Percentiles rank a stretch among this genome's conserved stretches.
These are phyloP conservation scores for Microstegium vimineum DNA, from an alignment of 176 grass and related monocot genomes.

Conservation along the genomic window DNA sequence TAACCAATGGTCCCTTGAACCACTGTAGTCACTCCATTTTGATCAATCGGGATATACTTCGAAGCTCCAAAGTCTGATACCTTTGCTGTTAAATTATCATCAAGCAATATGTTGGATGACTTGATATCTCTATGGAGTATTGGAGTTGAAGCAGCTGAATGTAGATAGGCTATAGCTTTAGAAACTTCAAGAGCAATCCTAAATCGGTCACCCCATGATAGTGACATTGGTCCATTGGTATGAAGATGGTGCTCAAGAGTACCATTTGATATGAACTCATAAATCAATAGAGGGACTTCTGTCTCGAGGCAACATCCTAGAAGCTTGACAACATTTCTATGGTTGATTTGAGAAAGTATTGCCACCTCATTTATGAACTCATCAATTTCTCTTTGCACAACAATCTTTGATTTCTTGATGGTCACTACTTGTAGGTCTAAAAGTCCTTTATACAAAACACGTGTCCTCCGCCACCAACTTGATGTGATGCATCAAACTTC, in stretches of 20 bases:
- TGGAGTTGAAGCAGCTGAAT: slow-evolving; percentile 32
- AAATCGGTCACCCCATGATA: slow-evolving; percentile 41
- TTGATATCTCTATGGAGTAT: slow-evolving; percentile 58
- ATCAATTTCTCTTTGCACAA: too few species aligned
- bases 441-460: too few species aligned
- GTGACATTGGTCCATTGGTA: background rate
- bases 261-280: slow-evolving; percentile 64
- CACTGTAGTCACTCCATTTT: slow-evolving; percentile 30
- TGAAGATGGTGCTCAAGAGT: slow-evolving; percentile 50
- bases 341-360: too few species aligned
- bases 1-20: too few species aligned
- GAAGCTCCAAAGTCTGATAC: too few species aligned
- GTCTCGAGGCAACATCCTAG: slow-evolving; percentile 48
- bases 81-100: too few species aligned
- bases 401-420: too few species aligned
- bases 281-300: slow-evolving; percentile 48
- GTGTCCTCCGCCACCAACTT: too few species aligned
- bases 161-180: slow-evolving; percentile 46
- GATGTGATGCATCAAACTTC: too few species aligned
- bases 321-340: slow-evolving; percentile 35
- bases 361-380: too few species aligned
- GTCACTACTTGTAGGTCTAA: too few species aligned
- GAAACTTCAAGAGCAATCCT: slow-evolving; percentile 48
- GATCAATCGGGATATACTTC: slow-evolving; percentile 39
- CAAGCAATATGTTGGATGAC: slow-evolving; percentile 52